phyloP scores from a whole-genome alignment of 371 early-diverging fungal genomes.

The Actinomucor elegans region DNA sequence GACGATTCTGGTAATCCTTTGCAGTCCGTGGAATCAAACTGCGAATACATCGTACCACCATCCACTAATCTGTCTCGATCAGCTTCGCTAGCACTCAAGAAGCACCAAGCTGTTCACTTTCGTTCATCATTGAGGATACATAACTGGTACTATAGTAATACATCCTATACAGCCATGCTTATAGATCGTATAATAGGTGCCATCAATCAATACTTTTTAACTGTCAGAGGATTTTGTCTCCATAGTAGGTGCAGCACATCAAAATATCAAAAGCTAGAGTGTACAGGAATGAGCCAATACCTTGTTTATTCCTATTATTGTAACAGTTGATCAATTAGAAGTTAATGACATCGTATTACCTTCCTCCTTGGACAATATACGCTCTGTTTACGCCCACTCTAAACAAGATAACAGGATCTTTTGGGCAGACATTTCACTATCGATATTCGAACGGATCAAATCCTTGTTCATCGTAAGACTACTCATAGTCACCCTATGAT shows the following conservation, averaged over 20 bases:
- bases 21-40: no score
- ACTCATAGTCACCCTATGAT: slow-evolving; percentile 36
- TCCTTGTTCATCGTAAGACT: not conserved
- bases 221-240: not conserved
- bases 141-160: not conserved
- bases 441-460: not conserved
- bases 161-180: not conserved
- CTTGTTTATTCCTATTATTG: not conserved
- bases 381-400: slow-evolving; percentile 1
- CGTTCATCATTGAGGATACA: not conserved
- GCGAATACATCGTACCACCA: no score
- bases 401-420: not conserved
- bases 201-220: no score
- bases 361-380: not conserved
- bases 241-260: not conserved
- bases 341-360: no score
- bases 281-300: not conserved
- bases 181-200: no score
- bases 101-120: not conserved
- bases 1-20: no score
- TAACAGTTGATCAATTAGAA: not conserved
- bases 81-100: not conserved
- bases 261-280: not conserved
- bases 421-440: slow-evolving; percentile 5
- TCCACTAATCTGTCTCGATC: not conserved